phyloP scores from a whole-genome alignment of 345 rosid genomes.

The Corchorus capsularis region DNA sequence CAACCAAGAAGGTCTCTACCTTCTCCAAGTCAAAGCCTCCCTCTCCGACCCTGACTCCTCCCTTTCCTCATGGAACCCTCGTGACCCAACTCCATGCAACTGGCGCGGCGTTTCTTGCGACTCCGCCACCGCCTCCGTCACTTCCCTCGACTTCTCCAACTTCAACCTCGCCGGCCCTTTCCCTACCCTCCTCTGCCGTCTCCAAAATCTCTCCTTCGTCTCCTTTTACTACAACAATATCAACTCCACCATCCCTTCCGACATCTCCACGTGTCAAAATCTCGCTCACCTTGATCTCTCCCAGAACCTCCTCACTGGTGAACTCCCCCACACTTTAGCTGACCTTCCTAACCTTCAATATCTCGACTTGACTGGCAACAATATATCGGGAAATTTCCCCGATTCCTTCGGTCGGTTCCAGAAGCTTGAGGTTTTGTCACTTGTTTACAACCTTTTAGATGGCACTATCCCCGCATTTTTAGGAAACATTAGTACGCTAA shows the following conservation, averaged over 20 bases:
- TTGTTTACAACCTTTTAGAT: constrained; percentile 72
- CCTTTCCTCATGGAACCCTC: constrained; percentile 63
- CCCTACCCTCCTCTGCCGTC: constrained; percentile 71
- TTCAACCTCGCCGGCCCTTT: constrained; percentile 70
- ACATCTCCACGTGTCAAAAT: constrained; percentile 55
- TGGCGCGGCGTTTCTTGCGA: constrained; percentile 65
- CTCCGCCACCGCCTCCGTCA: constrained; percentile 43
- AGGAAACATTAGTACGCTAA: constrained; percentile 66
- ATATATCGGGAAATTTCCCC: constrained; percentile 89
- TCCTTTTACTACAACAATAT: constrained; percentile 65
- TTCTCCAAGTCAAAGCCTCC: constrained; percentile 46
- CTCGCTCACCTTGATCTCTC: constrained; percentile 77
- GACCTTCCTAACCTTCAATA: constrained; percentile 51
- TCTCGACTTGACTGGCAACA: constrained; percentile 81
- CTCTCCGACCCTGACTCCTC: constrained; percentile 58
- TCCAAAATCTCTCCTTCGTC: constrained; percentile 52
- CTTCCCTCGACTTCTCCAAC: constrained; percentile 65
- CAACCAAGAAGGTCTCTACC: constrained; percentile 70
- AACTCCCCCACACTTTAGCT: constrained; percentile 56
- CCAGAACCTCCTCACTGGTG: constrained; percentile 77
- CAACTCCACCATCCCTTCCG: constrained; percentile 61
- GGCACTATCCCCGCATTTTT: constrained; percentile 67
- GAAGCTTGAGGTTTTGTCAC: constrained; percentile 79
- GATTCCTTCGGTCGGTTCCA: constrained; percentile 59
- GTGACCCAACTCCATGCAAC: constrained; percentile 51